Percentiles rank a stretch among this genome's conserved stretches.
Evolutionary conservation across 768 basidiomycete species (phyloP).

Genomic region (Naganishia vishniacii): DNA sequence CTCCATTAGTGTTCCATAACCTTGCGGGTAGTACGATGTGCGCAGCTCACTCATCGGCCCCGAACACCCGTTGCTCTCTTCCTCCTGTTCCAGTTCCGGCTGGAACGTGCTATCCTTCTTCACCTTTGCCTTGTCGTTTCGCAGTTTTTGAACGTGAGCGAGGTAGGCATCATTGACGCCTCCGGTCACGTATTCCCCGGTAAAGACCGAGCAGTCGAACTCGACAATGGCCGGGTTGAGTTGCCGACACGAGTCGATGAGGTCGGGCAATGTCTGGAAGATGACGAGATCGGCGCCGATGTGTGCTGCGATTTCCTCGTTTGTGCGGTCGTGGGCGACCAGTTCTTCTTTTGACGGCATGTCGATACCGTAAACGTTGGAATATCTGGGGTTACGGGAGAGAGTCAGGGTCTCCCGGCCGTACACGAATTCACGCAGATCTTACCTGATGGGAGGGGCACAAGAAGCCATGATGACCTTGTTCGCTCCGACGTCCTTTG

Average conservation of each 20-base stretch:
- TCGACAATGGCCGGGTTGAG: slow-evolving; percentile 68
- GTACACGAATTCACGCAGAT: background rate
- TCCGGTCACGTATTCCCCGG: slow-evolving; percentile 93
- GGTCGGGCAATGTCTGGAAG: slow-evolving; percentile 85
- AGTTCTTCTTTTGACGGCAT: slow-evolving; percentile 96
- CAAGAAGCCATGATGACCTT: slow-evolving; percentile 94
- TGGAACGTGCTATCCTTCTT: slow-evolving; percentile 48
- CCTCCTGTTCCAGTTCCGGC: slow-evolving; percentile 34
- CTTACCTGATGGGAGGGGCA: slow-evolving; percentile 84
- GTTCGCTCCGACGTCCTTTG: slow-evolving; percentile 94
- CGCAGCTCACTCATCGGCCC: slow-evolving; percentile 48
- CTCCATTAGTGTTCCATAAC: background rate
- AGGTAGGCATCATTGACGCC: slow-evolving; percentile 81
- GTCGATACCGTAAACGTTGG: slow-evolving; percentile 98
- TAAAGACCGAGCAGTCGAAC: slow-evolving; percentile 98
- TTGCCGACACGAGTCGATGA: slow-evolving; percentile 75
- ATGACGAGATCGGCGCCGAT: slow-evolving; percentile 95
- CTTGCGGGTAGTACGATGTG: background rate
- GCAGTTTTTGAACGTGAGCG: slow-evolving; percentile 62
- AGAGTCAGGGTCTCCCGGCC: background rate
- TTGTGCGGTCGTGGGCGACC: slow-evolving; percentile 73
- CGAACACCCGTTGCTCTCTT: slow-evolving; percentile 38
- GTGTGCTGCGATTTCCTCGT: slow-evolving; percentile 63
- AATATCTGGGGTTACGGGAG: slow-evolving; percentile 54
- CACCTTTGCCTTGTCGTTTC: slow-evolving; percentile 74